A percentile compares a stretch with the other conserved stretches of the same genome.
Evolutionary conservation across 164 flowering plant species (phyloP).

Genomic region (Akebia trifoliata): DNA sequence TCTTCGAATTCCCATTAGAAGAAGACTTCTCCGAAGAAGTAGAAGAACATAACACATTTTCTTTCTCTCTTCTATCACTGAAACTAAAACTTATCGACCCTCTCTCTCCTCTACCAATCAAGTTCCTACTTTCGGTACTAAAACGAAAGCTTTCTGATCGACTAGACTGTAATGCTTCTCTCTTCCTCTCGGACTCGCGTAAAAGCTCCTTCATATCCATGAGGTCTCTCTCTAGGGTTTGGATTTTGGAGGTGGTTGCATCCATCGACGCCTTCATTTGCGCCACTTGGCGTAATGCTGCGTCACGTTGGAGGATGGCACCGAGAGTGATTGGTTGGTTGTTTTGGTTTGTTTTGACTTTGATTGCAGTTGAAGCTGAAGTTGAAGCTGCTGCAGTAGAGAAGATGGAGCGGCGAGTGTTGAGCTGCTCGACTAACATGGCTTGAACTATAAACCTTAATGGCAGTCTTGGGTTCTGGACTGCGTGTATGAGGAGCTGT

Average conservation of each 20-base stretch:
- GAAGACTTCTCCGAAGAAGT: constrained; percentile 9
- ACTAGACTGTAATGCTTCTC: constrained; percentile 17
- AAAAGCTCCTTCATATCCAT: constrained; percentile 49
- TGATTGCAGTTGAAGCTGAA: not conserved
- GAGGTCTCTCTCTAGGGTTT: constrained; percentile 57
- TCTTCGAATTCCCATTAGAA: constrained; percentile 3
- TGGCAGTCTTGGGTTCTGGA: constrained; percentile 80
- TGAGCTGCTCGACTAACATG: constrained; percentile 73
- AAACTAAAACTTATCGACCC: constrained; percentile 18
- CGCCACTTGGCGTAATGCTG: constrained; percentile 50
- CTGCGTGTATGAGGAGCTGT: constrained; percentile 48
- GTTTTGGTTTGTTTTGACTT: not conserved
- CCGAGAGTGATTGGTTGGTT: constrained; percentile 43
- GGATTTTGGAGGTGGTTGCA: constrained; percentile 50
- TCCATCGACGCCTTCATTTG: constrained; percentile 56
- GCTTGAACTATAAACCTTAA: constrained; percentile 71
- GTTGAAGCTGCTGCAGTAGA: constrained; percentile 11
- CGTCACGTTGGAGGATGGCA: constrained; percentile 59
- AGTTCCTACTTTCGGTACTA: constrained; percentile 26
- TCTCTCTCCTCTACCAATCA: constrained; percentile 30
- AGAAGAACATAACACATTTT: constrained; percentile 6
- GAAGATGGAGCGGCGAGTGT: constrained; percentile 51
- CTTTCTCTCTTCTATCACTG: constrained; percentile 5
- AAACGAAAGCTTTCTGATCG: constrained; percentile 55
- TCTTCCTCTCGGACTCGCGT: constrained; percentile 19